Conservation (phyloP, 1,139 yeast species). For the Candida frijolesensis region DNA sequence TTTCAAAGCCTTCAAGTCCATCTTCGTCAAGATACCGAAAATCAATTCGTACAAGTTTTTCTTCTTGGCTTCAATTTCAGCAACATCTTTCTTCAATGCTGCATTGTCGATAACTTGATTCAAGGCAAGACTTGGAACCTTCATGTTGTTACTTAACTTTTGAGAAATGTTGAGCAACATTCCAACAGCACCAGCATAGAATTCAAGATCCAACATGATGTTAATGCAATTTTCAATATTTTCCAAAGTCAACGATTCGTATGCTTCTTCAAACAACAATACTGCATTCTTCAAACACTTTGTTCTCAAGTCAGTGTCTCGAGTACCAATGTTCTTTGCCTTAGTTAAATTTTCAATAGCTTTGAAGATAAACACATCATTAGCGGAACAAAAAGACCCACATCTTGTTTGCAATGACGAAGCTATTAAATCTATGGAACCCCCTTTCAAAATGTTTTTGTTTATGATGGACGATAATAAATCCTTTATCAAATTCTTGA, state of each 20-base stretch:
- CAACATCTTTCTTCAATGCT: slow-evolving; percentile 13
- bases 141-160: slow-evolving; percentile 50
- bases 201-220: slow-evolving; percentile 76
- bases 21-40: slow-evolving; percentile 70
- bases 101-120: slow-evolving; percentile 14
- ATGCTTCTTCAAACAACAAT: slow-evolving; percentile 75
- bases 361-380: slow-evolving; percentile 90
- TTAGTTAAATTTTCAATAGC: slow-evolving; percentile 90
- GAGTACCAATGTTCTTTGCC: slow-evolving; percentile 74
- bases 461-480: slow-evolving; percentile 86
- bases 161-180: slow-evolving; percentile 77
- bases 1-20: slow-evolving; percentile 67
- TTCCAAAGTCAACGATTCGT: slow-evolving; percentile 75
- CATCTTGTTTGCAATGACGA: slow-evolving; percentile 88
- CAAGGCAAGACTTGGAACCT: slow-evolving; percentile 12
- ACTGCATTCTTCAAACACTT: slow-evolving; percentile 78
- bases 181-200: slow-evolving; percentile 83
- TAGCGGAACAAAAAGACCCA: slow-evolving; percentile 92
- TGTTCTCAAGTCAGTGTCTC: slow-evolving; percentile 69
- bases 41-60: slow-evolving; percentile 68
- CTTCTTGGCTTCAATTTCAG: slow-evolving; percentile 35
- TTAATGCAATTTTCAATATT: slow-evolving; percentile 79
- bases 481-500: slow-evolving; percentile 79
- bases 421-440: slow-evolving; percentile 88
- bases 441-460: slow-evolving; percentile 87